Base-by-base conservation (phyloP, 208 protist genomes). In the Leishmania tropica region DNA sequence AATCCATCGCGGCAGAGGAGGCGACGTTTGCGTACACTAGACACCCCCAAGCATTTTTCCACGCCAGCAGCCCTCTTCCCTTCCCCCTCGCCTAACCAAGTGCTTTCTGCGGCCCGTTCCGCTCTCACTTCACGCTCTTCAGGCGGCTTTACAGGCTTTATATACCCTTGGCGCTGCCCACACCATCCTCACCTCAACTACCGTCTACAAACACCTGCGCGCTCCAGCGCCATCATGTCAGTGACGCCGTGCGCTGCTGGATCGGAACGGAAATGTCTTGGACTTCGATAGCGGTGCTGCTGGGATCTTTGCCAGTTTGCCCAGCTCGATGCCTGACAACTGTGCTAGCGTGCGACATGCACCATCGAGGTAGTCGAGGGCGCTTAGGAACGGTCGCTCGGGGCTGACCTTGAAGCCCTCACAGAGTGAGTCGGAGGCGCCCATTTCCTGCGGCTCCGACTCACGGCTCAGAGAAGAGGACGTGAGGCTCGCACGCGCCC, bases 361-460 rank as follows among this genome's bases (percentile, higher is more conserved):
- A 35, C 89, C 86, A 54, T 92, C 86, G 76, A 92, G 81, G 81
- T 83, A 87, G 78, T 89, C 86, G 51, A 92, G 72, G 15, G 88
- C 88, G 8, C 62, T 79, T 48, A 77, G 56, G 79, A 87, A 92
- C 67, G 62, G 78, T 68, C 83, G 81, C 5, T 86, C 81, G 56
- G 74, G 40, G 65, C 65, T 78, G 40, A 77, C 84, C 45, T 70
- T 48, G 47, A 65, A 60, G 42, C 28, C 53, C 1, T 51, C 76
- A 42, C 21, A 40, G 42, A n/a, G 64, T 40, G 75, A 70, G 37
- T 80, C 42, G 6, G 60, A 70, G n/a, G 47, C n/a, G 64, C 10
- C 3, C 31, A 15, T 65, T 15, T 31, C 31, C 37, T 40, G 60
- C 64, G 17, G n/a, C 76, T 42, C 76, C 42, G 37, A 13, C 2